A percentile compares a stretch with the other conserved stretches of the same genome.
Conservation (phyloP, 1,139 yeast species). For the Kurtzmaniella natalensis region DNA sequence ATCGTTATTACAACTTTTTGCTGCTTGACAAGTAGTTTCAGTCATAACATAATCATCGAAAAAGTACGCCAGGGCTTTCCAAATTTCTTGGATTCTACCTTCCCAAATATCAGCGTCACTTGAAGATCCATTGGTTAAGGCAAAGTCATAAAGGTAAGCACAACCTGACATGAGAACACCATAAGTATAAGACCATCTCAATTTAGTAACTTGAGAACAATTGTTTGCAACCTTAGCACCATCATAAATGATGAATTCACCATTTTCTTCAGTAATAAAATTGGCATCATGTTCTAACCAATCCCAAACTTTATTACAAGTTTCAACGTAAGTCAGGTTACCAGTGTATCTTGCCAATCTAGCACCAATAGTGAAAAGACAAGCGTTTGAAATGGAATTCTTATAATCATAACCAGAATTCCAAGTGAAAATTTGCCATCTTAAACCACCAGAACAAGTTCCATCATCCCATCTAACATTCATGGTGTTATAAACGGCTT, state of each 20-base stretch:
- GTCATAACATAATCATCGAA: constrained; percentile 52
- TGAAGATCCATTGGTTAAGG: constrained; percentile 19
- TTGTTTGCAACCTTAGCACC: constrained; percentile 60
- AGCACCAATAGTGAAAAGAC: constrained; percentile 73
- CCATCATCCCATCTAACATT: constrained; percentile 66
- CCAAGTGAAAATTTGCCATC: constrained; percentile 85
- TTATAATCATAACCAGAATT: constrained; percentile 76
- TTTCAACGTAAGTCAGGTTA: constrained; percentile 56
- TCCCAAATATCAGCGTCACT: constrained; percentile 49
- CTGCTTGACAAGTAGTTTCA: constrained; percentile 60
- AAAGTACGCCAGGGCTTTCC: constrained; percentile 43
- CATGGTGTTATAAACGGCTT: constrained; percentile 76
- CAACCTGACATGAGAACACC: constrained; percentile 71
- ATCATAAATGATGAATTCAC: constrained; percentile 52
- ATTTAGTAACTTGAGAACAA: constrained; percentile 50
- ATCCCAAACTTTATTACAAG: constrained; percentile 64
- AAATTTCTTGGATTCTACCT: constrained; percentile 44
- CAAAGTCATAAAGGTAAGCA: constrained; percentile 66
- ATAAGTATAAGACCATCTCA: constrained; percentile 76
- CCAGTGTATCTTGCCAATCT: constrained; percentile 70
- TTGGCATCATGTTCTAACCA: constrained; percentile 55
- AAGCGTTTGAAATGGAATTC: constrained; percentile 75
- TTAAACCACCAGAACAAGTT: constrained; percentile 69
- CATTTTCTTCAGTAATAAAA: constrained; percentile 34
- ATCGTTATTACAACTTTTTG: constrained; percentile 60